Percentiles rank a stretch among this genome's conserved stretches.
Evolutionary conservation across 305 asterid genomes (phyloP).

Genomic region (Solanum hybrid): DNA sequence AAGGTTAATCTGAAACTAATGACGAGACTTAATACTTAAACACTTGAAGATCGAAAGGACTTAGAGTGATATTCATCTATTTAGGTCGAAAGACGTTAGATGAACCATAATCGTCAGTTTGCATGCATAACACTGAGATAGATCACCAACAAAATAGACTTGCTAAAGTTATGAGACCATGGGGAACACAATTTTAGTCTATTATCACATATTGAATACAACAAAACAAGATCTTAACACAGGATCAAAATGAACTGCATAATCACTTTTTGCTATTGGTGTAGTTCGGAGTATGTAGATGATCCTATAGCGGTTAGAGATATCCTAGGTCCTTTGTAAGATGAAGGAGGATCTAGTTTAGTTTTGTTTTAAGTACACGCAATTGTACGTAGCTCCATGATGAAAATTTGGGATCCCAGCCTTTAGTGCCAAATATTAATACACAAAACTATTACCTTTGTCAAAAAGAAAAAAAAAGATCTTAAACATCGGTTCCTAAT

Average conservation of each 20-base stretch:
- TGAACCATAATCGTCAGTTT: not conserved
- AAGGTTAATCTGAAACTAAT: not conserved
- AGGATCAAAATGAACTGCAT: too few species aligned
- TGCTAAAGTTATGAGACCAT: not conserved
- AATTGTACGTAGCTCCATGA: too few species aligned
- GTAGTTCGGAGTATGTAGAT: too few species aligned
- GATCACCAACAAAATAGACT: not conserved
- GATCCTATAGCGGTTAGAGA: too few species aligned
- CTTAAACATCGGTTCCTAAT: not conserved
- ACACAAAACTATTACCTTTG: too few species aligned
- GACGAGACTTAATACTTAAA: not conserved
- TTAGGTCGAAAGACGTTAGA: not conserved
- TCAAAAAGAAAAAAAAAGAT: too few species aligned
- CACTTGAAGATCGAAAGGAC: not conserved
- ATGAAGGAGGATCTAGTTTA: too few species aligned
- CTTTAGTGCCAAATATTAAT: too few species aligned
- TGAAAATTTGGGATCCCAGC: too few species aligned
- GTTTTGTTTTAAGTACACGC: too few species aligned
- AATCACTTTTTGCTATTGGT: too few species aligned
- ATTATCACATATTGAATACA: not conserved
- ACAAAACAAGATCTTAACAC: not conserved
- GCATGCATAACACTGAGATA: not conserved
- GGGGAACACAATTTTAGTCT: not conserved
- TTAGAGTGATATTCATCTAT: not conserved
- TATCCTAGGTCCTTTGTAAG: too few species aligned